These are phyloP conservation scores for Mytilinidion resinicola DNA, from an alignment of 495 filamentous ascomycete species.

Conservation along the genomic window DNA sequence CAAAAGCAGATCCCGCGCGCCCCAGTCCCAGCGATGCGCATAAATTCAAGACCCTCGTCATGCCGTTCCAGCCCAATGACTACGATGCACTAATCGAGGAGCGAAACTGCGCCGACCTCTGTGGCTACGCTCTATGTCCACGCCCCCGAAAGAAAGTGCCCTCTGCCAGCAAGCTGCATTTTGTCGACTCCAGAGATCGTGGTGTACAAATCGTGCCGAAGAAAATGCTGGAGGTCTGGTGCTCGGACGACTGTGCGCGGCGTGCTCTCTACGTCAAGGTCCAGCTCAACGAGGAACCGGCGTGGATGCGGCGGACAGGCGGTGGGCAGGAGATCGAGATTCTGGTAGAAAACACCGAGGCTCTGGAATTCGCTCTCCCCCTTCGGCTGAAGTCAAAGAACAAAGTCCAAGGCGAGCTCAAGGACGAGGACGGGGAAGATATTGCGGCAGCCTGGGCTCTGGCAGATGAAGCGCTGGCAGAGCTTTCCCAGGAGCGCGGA, in stretches of 20 bases:
- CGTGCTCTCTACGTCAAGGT: constrained; percentile 77
- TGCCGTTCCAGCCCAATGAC: constrained; percentile 73
- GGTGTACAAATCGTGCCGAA: constrained; percentile 51
- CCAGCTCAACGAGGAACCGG: constrained; percentile 71
- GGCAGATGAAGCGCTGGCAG: constrained; percentile 24
- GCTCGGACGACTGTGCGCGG: constrained; percentile 68
- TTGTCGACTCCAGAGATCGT: constrained; percentile 46
- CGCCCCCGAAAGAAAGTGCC: constrained; percentile 45
- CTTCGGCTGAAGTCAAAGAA: constrained; percentile 15
- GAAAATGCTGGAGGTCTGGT: constrained; percentile 79
- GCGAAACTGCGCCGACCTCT: constrained; percentile 69
- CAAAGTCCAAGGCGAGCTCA: constrained; percentile 5
- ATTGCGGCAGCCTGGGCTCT: constrained; percentile 27
- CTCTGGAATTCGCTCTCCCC: constrained; percentile 13
- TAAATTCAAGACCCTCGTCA: constrained; percentile 52
- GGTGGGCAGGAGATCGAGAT: constrained; percentile 23
- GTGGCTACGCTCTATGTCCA: constrained; percentile 78
- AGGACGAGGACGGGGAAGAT: constrained; percentile 28
- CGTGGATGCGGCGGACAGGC: constrained; percentile 55
- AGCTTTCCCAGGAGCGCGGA: constrained; percentile 52
- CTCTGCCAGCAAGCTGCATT: constrained; percentile 42
- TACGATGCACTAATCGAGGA: constrained; percentile 83
- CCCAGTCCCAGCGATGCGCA: constrained; percentile 52
- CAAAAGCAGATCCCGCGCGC: constrained; percentile 49
- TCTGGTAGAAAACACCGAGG: constrained; percentile 27